A percentile compares a stretch with the other conserved stretches of the same genome.
Conservation (phyloP, 2,329 filamentous ascomycete genomes). For the Periglandula ipomoeae region DNA sequence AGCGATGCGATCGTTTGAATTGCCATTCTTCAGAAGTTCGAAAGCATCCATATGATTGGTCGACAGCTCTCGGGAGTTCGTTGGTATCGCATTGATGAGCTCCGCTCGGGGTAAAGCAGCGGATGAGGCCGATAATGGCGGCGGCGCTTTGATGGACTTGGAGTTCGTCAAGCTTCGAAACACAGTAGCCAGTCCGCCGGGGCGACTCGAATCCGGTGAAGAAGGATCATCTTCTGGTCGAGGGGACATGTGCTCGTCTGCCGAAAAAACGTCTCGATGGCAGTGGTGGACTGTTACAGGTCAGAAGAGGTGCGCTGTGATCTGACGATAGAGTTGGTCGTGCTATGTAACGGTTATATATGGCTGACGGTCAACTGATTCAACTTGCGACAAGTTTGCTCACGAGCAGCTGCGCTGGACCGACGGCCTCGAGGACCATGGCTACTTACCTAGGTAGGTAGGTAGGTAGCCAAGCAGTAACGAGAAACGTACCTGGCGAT, state of each 20-base stretch:
- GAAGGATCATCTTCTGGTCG: slow-evolving; percentile 47
- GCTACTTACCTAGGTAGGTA: too few species aligned
- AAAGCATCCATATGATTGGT: slow-evolving; percentile 45
- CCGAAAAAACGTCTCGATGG: slow-evolving; percentile 7
- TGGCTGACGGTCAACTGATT: too few species aligned
- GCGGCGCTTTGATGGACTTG: slow-evolving; percentile 43
- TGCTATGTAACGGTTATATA: too few species aligned
- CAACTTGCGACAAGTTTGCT: too few species aligned
- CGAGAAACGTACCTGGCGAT: slow-evolving; percentile 1
- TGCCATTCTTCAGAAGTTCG: slow-evolving; percentile 43
- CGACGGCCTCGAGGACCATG: too few species aligned
- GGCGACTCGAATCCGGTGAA: slow-evolving; percentile 45
- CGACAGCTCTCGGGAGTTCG: slow-evolving; percentile 34
- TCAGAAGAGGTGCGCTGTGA: background rate
- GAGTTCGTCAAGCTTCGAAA: slow-evolving; percentile 53
- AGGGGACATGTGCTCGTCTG: slow-evolving; percentile 49
- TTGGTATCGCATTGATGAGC: slow-evolving; percentile 33
- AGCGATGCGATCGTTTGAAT: slow-evolving; percentile 42
- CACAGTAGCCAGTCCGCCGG: slow-evolving; percentile 51
- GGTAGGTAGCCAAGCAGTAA: background rate
- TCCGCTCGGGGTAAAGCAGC: slow-evolving; percentile 33
- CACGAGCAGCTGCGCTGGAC: too few species aligned
- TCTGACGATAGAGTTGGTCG: too few species aligned
- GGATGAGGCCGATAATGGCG: slow-evolving; percentile 30
- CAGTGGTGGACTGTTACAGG: slow-evolving; percentile 5